Base-by-base conservation (phyloP, 2,329 filamentous ascomycete genomes). In the Aaosphaeria arxii region DNA sequence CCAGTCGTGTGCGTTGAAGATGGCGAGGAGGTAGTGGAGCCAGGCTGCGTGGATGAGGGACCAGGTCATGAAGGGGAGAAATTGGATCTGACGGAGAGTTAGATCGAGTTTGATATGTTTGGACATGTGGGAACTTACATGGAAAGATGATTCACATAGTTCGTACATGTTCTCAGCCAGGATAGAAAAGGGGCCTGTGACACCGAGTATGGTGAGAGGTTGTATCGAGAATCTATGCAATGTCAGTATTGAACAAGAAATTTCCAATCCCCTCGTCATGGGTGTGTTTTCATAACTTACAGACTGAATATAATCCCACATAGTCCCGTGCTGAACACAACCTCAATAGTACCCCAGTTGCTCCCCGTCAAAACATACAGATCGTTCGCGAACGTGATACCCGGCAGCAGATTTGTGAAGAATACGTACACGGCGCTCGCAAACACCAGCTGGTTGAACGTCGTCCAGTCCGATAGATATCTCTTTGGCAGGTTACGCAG, bases 61-160 rank as follows among this genome's bases (percentile, higher is more conserved):
- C 83, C 83, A 87, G 2, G 84, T 81, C 82, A 86, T 86, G 61
- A 86, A 80, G 1, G 80, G 77, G n/a, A 87, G 71, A 61, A 85
- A 87, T 17, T 79, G 72, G 44, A 84, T 76, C 17, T 24, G 17
- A 24, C 17, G 17, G 17, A 24, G 17, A 24, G 17, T 24, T 24
- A 24, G 17, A 24, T 24, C 17, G 17, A 24, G 17, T 24, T 24
- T 24, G 17, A 24, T 24, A 24, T 24, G 17, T 24, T 24, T 24
- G 17, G 17, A 24, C 17, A 24, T 24, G 17, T 24, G 17, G 17
- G 17, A 24, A 24, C 17, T 24, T 24, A 24, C 17, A 55, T 79
- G 68, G 57, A 86, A 84, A 4, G 72, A 75, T 17, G 77, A 69
- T 24, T 72, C 63, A 57, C 81, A 85, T 36, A 86, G 62, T 5